Conservation (phyloP, 2,329 filamentous ascomycete species). For the Microascus cirrosus region DNA sequence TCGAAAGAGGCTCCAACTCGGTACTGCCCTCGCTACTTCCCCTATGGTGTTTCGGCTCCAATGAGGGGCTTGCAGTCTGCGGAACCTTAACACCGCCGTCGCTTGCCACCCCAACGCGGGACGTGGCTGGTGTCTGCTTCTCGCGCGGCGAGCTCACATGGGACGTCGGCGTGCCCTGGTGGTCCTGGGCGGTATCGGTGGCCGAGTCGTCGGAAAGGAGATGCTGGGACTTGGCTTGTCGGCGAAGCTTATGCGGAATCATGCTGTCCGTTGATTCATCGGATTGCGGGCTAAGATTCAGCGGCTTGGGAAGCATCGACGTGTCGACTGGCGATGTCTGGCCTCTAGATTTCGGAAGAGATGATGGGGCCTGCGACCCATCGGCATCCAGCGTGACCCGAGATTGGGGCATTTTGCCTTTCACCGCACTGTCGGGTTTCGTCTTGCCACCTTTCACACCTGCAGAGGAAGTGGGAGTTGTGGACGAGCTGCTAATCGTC, state of each 20-base stretch:
- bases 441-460: not conserved
- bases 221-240: not conserved
- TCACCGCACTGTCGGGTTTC: not conserved
- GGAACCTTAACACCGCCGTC: not conserved
- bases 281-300: not conserved
- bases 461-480: not conserved
- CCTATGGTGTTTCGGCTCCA: conserved; percentile 15
- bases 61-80: not conserved
- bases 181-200: not conserved
- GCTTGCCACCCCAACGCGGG: not conserved
- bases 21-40: not conserved
- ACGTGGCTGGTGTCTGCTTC: not conserved
- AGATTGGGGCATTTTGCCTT: not conserved
- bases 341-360: not conserved
- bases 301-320: not conserved
- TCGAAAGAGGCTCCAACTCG: conserved; percentile 30
- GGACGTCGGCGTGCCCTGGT: not conserved
- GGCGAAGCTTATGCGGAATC: not conserved
- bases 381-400: not conserved
- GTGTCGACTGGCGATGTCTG: not conserved
- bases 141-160: not conserved
- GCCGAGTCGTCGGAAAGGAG: not conserved
- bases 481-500: not conserved
- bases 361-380: not conserved
- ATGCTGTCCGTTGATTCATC: not conserved